Conservation (phyloP, 1,284 basidiomycete species). For the Farysia itapuensis region DNA sequence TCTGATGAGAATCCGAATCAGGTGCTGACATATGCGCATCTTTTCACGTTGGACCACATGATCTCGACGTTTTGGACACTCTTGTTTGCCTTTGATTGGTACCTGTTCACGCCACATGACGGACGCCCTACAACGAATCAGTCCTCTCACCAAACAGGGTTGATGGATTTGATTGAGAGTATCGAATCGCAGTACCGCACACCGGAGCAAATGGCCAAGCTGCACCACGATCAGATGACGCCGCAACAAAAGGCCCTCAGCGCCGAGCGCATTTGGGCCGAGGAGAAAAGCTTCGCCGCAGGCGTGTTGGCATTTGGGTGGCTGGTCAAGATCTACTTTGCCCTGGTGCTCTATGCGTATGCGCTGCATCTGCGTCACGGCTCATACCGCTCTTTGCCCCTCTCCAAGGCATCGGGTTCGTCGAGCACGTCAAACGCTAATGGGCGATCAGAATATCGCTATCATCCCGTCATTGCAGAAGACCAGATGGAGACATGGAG, state of each 20-base stretch:
- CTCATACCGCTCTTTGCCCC: conserved; percentile 81
- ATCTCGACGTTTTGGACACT: conserved; percentile 89
- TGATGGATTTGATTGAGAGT: conserved; percentile 58
- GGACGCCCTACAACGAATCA: conserved; percentile 60
- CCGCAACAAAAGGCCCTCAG: conserved; percentile 56
- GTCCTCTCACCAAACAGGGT: conserved; percentile 51
- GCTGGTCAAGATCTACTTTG: conserved; percentile 93
- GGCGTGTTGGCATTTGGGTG: conserved; percentile 79
- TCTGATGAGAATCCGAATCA: conserved; percentile 66
- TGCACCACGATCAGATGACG: conserved; percentile 56
- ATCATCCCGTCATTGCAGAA: conserved; percentile 38
- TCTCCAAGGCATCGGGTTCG: conserved; percentile 65
- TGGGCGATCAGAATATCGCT: conserved; percentile 25
- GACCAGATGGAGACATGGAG: conserved; percentile 45
- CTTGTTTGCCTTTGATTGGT: conserved; percentile 86
- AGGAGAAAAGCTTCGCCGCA: conserved; percentile 81
- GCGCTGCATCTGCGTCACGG: conserved; percentile 88
- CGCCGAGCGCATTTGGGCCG: conserved; percentile 71
- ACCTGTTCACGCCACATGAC: conserved; percentile 86
- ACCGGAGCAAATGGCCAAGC: conserved; percentile 43
- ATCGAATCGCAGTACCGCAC: conserved; percentile 53
- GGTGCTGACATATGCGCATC: conserved; percentile 84
- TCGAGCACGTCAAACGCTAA: conserved; percentile 61
- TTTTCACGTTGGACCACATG: conserved; percentile 88
- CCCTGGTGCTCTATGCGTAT: conserved; percentile 86